Conservation (phyloP, 805 yeast genomes). For the Tanozyma kutaoensis region DNA sequence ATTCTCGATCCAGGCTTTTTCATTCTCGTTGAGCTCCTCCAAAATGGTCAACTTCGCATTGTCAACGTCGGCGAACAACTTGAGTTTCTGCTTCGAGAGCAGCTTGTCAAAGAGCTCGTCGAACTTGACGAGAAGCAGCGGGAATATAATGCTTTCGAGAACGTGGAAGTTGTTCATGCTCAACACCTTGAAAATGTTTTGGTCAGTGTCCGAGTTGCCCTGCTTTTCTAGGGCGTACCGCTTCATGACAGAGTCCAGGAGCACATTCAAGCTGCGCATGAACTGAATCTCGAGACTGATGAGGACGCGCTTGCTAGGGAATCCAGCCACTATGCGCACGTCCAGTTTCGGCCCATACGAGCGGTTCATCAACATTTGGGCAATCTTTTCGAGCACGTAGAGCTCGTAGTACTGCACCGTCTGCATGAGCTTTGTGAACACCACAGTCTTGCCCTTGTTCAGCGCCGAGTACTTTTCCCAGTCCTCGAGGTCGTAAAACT, state of each 20-base stretch:
- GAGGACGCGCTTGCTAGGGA: constrained; percentile 25
- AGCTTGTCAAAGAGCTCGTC: constrained; percentile 22
- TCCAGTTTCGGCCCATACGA: constrained; percentile 5
- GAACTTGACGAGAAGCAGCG: constrained; percentile 16
- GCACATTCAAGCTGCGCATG: constrained; percentile 27
- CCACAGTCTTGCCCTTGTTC: constrained; percentile 7
- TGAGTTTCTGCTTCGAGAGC: constrained; percentile 22
- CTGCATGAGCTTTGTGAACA: constrained; percentile 20
- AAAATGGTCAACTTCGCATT: constrained; percentile 24
- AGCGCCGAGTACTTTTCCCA: constrained; percentile 18
- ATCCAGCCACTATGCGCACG: constrained; percentile 18
- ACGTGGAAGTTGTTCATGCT: constrained; percentile 31
- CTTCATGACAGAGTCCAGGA: constrained; percentile 28
- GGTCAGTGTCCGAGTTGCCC: constrained; percentile 7
- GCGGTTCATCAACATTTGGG: constrained; percentile 11
- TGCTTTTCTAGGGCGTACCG: constrained; percentile 12
- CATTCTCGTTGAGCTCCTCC: constrained; percentile 25
- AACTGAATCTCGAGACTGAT: constrained; percentile 31
- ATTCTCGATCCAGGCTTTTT: constrained; percentile 18
- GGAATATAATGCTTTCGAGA: constrained; percentile 17
- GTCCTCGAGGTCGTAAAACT: constrained; percentile 27
- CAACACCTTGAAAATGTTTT: constrained; percentile 21
- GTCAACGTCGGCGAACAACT: constrained; percentile 27
- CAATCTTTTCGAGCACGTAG: constrained; percentile 17
- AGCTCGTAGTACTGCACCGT: constrained; percentile 22